Conservation (phyloP, 768 basidiomycete species). For the Cubamyces lactineus region DNA sequence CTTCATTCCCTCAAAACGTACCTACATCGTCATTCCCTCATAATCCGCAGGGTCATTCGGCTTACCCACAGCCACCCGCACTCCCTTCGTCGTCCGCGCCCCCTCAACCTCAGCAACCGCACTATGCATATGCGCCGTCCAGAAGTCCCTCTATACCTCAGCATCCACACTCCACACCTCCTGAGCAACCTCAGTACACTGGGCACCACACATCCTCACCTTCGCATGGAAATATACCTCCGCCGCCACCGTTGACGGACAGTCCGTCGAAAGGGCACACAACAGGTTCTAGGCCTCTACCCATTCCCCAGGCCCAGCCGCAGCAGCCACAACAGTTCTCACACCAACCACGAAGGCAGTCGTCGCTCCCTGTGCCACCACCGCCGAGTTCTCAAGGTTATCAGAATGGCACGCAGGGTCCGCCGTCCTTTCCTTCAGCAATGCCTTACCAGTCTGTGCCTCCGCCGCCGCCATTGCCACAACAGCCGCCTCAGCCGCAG, state of each 20-base stretch:
- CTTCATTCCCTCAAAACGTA: slow-evolving; percentile 15
- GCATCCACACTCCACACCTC: slow-evolving; percentile 38
- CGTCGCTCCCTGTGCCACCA: slow-evolving; percentile 28
- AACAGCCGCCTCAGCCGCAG: slow-evolving; percentile 21
- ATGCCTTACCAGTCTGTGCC: slow-evolving; percentile 24
- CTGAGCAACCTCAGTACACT: slow-evolving; percentile 32
- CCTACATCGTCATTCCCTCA: slow-evolving; percentile 30
- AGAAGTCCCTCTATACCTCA: slow-evolving; percentile 29
- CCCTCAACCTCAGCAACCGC: slow-evolving; percentile 43
- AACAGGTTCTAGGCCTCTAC: slow-evolving; percentile 27
- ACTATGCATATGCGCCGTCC: slow-evolving; percentile 35
- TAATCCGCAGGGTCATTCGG: slow-evolving; percentile 22
- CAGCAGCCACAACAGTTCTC: slow-evolving; percentile 12
- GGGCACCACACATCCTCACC: slow-evolving; percentile 27
- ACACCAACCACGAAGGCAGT: slow-evolving; percentile 24
- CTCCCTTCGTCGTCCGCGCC: slow-evolving; percentile 24
- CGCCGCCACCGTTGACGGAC: slow-evolving; percentile 41
- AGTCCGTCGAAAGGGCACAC: slow-evolving; percentile 33
- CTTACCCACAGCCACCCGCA: slow-evolving; percentile 3
- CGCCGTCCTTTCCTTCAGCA: slow-evolving; percentile 14
- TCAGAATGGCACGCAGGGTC: slow-evolving; percentile 23
- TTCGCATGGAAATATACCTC: slow-evolving; percentile 39
- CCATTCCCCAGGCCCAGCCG: slow-evolving; percentile 25
- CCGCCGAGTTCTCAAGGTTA: slow-evolving; percentile 18
- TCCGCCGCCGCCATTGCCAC: slow-evolving; percentile 28